Base-by-base conservation (phyloP, 75 land plant species). In the Sequoia sempervirens region DNA sequence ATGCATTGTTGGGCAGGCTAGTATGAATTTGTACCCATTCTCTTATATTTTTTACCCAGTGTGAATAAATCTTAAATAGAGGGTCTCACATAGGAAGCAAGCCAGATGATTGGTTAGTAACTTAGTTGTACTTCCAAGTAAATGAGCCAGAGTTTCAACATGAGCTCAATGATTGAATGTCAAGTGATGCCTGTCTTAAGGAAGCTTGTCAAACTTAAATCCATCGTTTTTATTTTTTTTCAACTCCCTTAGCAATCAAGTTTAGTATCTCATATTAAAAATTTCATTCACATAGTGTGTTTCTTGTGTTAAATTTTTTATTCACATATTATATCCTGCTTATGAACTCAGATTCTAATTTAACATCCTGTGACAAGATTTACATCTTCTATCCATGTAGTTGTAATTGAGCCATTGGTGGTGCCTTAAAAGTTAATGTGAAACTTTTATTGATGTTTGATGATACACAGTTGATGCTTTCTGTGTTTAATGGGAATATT, bases 391-490 rank as follows among this genome's bases (percentile, higher is more conserved):
- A 75, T 75, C 78, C 45, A 75, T 45, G 50, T 45, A 45, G 50
- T 11, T 78, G 32, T 41, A 43, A n/a, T n/a, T 78, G 52, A 26
- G 30, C 13, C 30, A 23, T 17, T 78, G 3, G 17, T 76, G 80
- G 13, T 43, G 11, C 80, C 46, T 5, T 76, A n/a, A n/a, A n/a
- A n/a, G n/a, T n/a, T n/a, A 43, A 8, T 75, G 23, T 75, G 79
- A 75, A 40, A 75, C 68, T 20, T 2, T 40, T 75, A 23, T 75
- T 76, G 23, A 76, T 76, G 80, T 45, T 78, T 78, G 80, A 43
- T 43, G 28, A 3, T 45, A 45, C 26, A 4, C 13, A 43, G 4
- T 78, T 45, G 14, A 78, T 78, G 46, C 32, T 23, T 45, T 45
- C 30, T 78, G 46, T n/a, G 6, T 43, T 78, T 45, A 45, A 9